These are phyloP conservation scores for Quercus lobata DNA, from an alignment of 331 rosid genomes.

Conservation along the genomic window DNA sequence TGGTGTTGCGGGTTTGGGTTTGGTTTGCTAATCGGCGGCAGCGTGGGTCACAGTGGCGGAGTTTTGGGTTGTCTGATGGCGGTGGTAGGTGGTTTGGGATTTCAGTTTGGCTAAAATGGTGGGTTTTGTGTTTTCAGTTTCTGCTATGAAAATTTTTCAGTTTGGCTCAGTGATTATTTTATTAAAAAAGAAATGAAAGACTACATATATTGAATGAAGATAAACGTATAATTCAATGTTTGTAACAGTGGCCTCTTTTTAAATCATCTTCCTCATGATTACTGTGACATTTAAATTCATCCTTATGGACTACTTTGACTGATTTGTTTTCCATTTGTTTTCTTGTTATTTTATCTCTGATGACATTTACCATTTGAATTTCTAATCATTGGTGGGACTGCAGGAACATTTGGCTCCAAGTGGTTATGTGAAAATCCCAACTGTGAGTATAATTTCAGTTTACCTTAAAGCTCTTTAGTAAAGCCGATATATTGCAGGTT, in stretches of 20 bases:
- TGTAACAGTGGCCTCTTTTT: neutral
- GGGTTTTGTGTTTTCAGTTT: too few species aligned
- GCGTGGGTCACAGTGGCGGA: too few species aligned
- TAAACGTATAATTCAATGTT: neutral
- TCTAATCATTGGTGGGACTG: slow-evolving; percentile 20
- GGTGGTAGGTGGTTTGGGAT: too few species aligned
- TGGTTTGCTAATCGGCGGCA: too few species aligned
- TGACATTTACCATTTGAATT: neutral
- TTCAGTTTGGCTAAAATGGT: too few species aligned
- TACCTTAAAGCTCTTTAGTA: slow-evolving; percentile 2
- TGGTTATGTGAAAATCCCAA: slow-evolving; percentile 74
- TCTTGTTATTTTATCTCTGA: neutral
- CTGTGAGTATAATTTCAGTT: slow-evolving; percentile 43
- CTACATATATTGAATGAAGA: neutral
- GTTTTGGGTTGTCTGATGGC: too few species aligned
- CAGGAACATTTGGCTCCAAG: slow-evolving; percentile 79
- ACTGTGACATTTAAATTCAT: slow-evolving; percentile 9
- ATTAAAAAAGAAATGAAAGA: neutral
- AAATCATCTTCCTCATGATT: neutral
- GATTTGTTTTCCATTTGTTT: neutral
- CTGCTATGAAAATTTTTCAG: too few species aligned
- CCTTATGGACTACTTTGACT: neutral
- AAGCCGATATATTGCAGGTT: slow-evolving; percentile 1
- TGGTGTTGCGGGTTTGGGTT: too few species aligned
- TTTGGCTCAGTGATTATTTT: neutral